phyloP scores from a whole-genome alignment of 176 grass and related monocot species.

The Stipa capillata region DNA sequence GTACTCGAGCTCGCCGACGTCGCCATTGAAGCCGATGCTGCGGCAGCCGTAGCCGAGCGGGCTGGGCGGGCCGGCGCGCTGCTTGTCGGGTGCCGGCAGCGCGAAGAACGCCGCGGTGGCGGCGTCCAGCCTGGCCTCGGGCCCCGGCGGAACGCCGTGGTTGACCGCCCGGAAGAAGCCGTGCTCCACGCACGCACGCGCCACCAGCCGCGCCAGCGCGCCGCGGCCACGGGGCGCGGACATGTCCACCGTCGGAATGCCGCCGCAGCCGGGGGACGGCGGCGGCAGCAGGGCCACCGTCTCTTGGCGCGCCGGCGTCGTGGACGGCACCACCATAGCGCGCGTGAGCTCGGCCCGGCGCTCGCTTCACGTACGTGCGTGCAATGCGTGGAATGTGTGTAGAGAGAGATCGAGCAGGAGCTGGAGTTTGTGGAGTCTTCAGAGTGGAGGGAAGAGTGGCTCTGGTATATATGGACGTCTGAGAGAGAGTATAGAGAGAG shows the following conservation, averaged over 20 bases:
- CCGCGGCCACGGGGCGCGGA: slow-evolving; percentile 22
- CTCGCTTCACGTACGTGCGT: neutral
- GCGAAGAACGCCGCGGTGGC: slow-evolving; percentile 54
- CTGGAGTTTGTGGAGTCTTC: slow-evolving; percentile 11
- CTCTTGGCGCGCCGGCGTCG: slow-evolving; percentile 29
- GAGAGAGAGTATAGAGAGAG: no score
- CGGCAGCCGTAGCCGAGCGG: slow-evolving; percentile 82
- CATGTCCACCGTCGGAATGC: slow-evolving; percentile 68
- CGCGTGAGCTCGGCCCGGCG: neutral
- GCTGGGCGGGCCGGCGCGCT: slow-evolving; percentile 65
- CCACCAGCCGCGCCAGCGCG: slow-evolving; percentile 29
- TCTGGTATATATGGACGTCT: slow-evolving; percentile 33
- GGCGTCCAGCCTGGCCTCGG: slow-evolving; percentile 44
- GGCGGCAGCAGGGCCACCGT: neutral
- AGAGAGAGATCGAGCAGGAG: neutral
- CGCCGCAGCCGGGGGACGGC: neutral
- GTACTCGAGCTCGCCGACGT: slow-evolving; percentile 91
- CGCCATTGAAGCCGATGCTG: slow-evolving; percentile 81
- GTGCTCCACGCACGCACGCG: slow-evolving; percentile 40
- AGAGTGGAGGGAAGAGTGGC: neutral
- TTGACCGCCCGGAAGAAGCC: slow-evolving; percentile 77
- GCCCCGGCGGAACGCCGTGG: slow-evolving; percentile 39
- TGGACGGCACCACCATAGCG: slow-evolving; percentile 52
- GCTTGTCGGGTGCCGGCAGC: slow-evolving; percentile 42
- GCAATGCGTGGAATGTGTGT: neutral